Base-by-base conservation (phyloP, 192 early-diverging fungal species). In the Entomortierella lignicola region DNA sequence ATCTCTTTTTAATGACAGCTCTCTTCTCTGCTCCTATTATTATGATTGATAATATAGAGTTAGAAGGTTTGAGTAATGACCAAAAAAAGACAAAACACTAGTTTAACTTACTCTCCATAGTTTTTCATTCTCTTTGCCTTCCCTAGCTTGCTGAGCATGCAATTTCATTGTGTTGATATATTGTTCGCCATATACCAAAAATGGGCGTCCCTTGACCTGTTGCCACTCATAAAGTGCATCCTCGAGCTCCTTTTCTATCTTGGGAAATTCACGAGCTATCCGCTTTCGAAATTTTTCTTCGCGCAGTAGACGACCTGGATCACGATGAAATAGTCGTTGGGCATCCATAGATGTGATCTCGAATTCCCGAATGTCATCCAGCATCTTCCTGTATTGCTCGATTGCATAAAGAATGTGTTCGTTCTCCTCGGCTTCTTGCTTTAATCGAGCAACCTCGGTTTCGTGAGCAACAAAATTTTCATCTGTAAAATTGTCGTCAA, bases 211-310 rank as follows among this genome's bases (percentile, higher is more conserved):
- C 15, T 83, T 82, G 6, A 55, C 41, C 8, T 81, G 58, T 26
- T 85, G 70, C 63, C 72, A 87, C 37, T 80, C 66, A n/a, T 50
- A 32, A 20, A 87, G 64, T 0, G 82, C 70, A n/a, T 68, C 72
- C 50, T 71, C 71, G 0, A 86, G 52, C 17, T 84, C 82, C 8
- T 55, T 44, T 29, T 72, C 68, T 27, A 69, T 62, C 65, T 74
- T 83, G 8, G 85, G 85, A 27, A 87, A 68, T 44, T 87, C 84
- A 42, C 82, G 66, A 10, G 79, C 66, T 2, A 82, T 80, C 31
- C 66, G 37, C 55, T 83, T 84, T 41, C 85, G 70, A 42, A 83
- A 83, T 64, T 85, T 87, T 65, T 87, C 85, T 39, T 87, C 85
- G 4, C 83, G 69, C 20, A 87, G 63, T 2, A 87, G 60, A 20